These are phyloP conservation scores for Rhynchospora tenuis DNA, from an alignment of 176 grass and related monocot species.

Conservation along the genomic window DNA sequence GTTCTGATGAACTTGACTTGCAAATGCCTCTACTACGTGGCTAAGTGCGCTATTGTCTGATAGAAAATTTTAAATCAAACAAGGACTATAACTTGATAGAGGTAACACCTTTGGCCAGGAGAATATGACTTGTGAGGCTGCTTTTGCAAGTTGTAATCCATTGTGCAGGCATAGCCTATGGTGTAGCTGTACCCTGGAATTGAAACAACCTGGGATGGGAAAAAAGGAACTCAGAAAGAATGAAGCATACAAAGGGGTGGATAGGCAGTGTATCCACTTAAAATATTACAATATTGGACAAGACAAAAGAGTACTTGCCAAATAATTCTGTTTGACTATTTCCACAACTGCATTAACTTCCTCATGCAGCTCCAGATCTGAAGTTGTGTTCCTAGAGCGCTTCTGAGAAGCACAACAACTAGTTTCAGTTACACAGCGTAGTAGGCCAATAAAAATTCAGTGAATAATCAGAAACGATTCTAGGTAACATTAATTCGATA, in stretches of 20 bases:
- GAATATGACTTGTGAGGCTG: slow-evolving; percentile 43
- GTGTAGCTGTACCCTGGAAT: slow-evolving; percentile 73
- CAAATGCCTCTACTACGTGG: background rate
- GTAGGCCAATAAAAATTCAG: background rate
- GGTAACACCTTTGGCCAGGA: slow-evolving; percentile 60
- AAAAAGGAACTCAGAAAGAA: slow-evolving; percentile 8
- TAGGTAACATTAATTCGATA: background rate
- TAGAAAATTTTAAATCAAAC: background rate
- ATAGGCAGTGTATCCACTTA: background rate
- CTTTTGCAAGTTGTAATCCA: slow-evolving; percentile 87
- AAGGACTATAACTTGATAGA: background rate
- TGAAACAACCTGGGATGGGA: slow-evolving; percentile 59
- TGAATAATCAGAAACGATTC: background rate
- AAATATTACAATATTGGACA: background rate
- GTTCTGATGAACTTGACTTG: background rate
- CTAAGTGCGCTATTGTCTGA: background rate
- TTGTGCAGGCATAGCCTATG: slow-evolving; percentile 67
- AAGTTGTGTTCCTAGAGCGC: slow-evolving; percentile 39
- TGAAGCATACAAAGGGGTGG: background rate
- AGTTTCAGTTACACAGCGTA: slow-evolving; percentile 5
- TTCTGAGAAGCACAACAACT: slow-evolving; percentile 49
- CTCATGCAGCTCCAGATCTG: slow-evolving; percentile 70
- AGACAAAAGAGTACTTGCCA: slow-evolving; percentile 39
- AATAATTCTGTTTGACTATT: slow-evolving; percentile 74
- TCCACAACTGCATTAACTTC: slow-evolving; percentile 82